Evolutionary conservation across 768 basidiomycete species (phyloP), one percentile per base, ranked within the genome.

Genomic region (Phanerochaete sordida): DNA sequence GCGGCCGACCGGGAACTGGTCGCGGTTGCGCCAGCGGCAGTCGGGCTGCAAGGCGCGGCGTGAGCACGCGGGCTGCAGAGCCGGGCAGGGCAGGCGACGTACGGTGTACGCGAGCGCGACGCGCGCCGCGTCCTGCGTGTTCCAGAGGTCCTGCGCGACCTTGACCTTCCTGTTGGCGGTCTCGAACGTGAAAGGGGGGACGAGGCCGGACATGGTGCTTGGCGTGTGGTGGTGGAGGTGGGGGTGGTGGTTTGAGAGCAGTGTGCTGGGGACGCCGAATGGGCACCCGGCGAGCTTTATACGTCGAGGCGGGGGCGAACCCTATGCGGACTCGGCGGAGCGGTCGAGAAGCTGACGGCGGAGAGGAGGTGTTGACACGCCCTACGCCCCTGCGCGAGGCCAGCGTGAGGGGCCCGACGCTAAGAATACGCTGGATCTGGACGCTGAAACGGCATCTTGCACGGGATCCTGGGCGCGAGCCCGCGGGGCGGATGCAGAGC

Each of bases 1-100:
- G 26, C 73, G 72, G 0, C 83, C 83, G 33, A 61, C 58, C 61
- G 80, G 64, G 68, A 86, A 86, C 19, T 69, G 58, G 66, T 78
- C 79, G 33, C 84, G 74, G 70, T 86, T 86, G 24, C 84, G 72
- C 84, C 83, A 85, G 65, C 79, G 70, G 4, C 77, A 79, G 65
- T 82, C 78, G 12, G 62, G 63, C 68, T 69, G 50, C 12, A 27
- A 1, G 23, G 28, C 13, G 23, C n/a, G 12, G 21, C 4, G 37
- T 54, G 15, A 23, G 31, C 3, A 6, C 12, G 5, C 28, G 27
- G 30, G 48, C 13, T 39, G 12, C 39, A 24, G 16, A 24, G 35
- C 47, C 2, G 5, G 6, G 4, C 23, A 1, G 47, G 15, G 48
- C 9, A 21, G 24, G 16, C 16, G 24, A 61, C 68, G 16, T 30